phyloP scores from a whole-genome alignment of 306 rosid genomes.

The Citrullus amarus region DNA sequence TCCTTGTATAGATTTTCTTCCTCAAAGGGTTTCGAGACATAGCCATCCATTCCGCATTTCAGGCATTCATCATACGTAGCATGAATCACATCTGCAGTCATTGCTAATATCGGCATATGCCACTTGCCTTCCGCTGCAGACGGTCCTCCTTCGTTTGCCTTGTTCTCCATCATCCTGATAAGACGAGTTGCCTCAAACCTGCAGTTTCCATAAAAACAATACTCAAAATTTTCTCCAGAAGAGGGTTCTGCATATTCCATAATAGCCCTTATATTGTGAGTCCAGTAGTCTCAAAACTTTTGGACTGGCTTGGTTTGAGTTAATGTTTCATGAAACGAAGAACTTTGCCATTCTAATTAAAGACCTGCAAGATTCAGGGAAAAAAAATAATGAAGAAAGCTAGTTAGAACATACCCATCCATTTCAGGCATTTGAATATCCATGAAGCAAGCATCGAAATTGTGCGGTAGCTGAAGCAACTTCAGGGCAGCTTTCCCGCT shows the following conservation, averaged over 20 bases:
- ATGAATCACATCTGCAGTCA: slow-evolving; percentile 97
- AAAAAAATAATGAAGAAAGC: neutral
- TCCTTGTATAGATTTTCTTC: slow-evolving; percentile 90
- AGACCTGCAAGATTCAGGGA: neutral
- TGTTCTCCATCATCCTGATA: slow-evolving; percentile 64
- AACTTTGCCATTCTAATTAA: neutral
- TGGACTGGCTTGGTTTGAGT: neutral
- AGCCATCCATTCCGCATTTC: slow-evolving; percentile 91
- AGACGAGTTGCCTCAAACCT: slow-evolving; percentile 79
- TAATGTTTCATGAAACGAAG: neutral
- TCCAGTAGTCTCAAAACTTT: neutral
- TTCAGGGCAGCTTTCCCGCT: slow-evolving; percentile 85
- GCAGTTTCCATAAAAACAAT: slow-evolving; percentile 5
- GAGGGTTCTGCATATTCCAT: neutral
- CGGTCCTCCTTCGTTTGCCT: slow-evolving; percentile 43
- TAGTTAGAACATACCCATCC: slow-evolving; percentile 65
- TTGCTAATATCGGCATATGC: slow-evolving; percentile 81
- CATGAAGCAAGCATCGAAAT: slow-evolving; percentile 96
- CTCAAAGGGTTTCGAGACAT: slow-evolving; percentile 92
- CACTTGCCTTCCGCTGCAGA: slow-evolving; percentile 30
- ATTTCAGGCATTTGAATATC: slow-evolving; percentile 99
- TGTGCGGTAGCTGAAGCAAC: slow-evolving; percentile 72
- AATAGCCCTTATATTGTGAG: neutral
- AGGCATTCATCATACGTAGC: slow-evolving; percentile 80
- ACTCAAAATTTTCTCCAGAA: neutral